Percentiles rank a stretch among this genome's conserved stretches.
Evolutionary conservation across 495 filamentous ascomycete species (phyloP).

Genomic region (Trichoderma virens): DNA sequence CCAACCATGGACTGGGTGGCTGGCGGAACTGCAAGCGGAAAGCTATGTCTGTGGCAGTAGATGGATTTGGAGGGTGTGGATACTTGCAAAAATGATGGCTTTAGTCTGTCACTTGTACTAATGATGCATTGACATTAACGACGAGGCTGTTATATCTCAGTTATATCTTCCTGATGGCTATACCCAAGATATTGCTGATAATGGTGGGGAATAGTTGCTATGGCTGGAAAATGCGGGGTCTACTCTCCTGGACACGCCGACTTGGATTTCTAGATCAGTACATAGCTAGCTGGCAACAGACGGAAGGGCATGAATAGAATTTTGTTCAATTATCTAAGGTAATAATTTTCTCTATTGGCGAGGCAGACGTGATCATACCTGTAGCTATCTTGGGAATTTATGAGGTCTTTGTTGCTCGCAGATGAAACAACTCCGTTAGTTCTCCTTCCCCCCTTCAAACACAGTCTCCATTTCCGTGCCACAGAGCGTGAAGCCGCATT

Average conservation of each 20-base stretch:
- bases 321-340: background rate
- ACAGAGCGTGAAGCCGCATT: background rate
- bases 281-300: background rate
- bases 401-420: background rate
- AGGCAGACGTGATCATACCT: background rate
- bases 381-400: background rate
- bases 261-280: background rate
- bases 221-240: background rate
- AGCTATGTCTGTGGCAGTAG: conserved; percentile 86
- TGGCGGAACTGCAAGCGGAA: conserved; percentile 86
- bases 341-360: background rate
- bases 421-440: background rate
- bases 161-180: too few species aligned
- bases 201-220: background rate
- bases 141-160: too few species aligned
- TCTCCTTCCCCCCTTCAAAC: background rate
- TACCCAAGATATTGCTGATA: too few species aligned
- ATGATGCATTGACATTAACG: too few species aligned
- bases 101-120: background rate
- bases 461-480: background rate
- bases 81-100: background rate
- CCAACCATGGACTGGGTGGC: conserved; percentile 84
- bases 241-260: too few species aligned
- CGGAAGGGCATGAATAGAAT: background rate
- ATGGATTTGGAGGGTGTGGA: background rate